These are phyloP conservation scores for Rhododendron henanense DNA, from an alignment of 148 eudicot species.

Conservation along the genomic window DNA sequence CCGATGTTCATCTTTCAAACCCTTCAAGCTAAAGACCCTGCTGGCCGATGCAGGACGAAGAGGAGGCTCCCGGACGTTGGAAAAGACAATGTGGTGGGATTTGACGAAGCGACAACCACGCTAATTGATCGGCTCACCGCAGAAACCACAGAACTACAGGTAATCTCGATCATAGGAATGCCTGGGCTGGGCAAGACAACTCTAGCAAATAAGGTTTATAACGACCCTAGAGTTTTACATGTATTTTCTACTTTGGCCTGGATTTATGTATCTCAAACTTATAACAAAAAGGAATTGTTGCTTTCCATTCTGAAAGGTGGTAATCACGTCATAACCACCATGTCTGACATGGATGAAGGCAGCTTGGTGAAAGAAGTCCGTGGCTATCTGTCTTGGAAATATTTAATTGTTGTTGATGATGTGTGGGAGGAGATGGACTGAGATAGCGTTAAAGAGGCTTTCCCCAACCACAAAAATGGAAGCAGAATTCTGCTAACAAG, in stretches of 20 bases:
- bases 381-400: slow-evolving; percentile 1
- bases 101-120: slow-evolving; percentile 25
- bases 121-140: slow-evolving; percentile 19
- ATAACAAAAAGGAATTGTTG: slow-evolving; percentile 13
- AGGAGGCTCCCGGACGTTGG: slow-evolving; percentile 9
- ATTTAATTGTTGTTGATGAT: slow-evolving; percentile 27
- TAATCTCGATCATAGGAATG: slow-evolving; percentile 34
- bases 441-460: slow-evolving; percentile 24
- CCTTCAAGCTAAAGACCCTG: too few species aligned
- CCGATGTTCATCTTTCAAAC: too few species aligned
- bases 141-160: background rate
- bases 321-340: background rate
- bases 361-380: slow-evolving; percentile 4
- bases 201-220: slow-evolving; percentile 27
- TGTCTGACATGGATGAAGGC: background rate
- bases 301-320: slow-evolving; percentile 11
- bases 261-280: slow-evolving; percentile 31
- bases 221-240: slow-evolving; percentile 11
- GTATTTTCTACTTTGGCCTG: slow-evolving; percentile 24
- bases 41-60: background rate
- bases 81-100: slow-evolving; percentile 35
- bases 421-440: slow-evolving; percentile 22
- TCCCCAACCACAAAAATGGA: slow-evolving; percentile 7
- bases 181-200: slow-evolving; percentile 37
- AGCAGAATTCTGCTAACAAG: slow-evolving; percentile 33